These are phyloP conservation scores for Leccinum incarnatum DNA, from an alignment of 768 basidiomycete species.

Conservation along the genomic window DNA sequence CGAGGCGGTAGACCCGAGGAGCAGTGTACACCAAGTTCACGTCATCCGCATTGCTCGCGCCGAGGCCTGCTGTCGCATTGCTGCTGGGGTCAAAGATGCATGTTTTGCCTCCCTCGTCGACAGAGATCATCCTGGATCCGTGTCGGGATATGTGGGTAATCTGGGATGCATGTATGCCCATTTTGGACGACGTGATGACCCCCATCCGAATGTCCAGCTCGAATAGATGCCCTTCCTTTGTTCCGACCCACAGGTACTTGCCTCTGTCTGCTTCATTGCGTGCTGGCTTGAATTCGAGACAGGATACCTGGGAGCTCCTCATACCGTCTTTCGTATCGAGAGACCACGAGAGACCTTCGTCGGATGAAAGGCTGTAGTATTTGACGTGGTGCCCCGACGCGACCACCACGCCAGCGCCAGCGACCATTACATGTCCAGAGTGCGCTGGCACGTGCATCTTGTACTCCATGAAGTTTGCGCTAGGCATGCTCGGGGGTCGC, in stretches of 20 bases:
- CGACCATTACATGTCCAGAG: slow-evolving; percentile 50
- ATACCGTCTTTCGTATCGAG: slow-evolving; percentile 63
- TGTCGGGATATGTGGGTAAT: slow-evolving; percentile 76
- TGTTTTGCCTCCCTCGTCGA: slow-evolving; percentile 85
- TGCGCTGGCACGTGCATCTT: slow-evolving; percentile 56
- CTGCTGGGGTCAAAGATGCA: slow-evolving; percentile 62
- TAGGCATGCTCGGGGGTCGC: slow-evolving; percentile 37
- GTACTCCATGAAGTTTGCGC: slow-evolving; percentile 38
- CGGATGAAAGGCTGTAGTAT: slow-evolving; percentile 55
- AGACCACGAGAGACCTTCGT: slow-evolving; percentile 43
- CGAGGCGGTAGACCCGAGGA: slow-evolving; percentile 62
- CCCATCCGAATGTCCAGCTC: slow-evolving; percentile 77
- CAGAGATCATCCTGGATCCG: slow-evolving; percentile 65
- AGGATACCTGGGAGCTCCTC: slow-evolving; percentile 71
- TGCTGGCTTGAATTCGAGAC: slow-evolving; percentile 73
- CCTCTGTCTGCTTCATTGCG: slow-evolving; percentile 48
- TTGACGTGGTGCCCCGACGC: slow-evolving; percentile 57
- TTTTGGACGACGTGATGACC: slow-evolving; percentile 52
- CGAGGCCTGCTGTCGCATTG: slow-evolving; percentile 12
- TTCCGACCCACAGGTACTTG: slow-evolving; percentile 77
- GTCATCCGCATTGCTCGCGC: slow-evolving; percentile 34
- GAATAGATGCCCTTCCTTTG: slow-evolving; percentile 83
- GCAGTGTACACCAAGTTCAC: slow-evolving; percentile 45
- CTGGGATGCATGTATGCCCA: slow-evolving; percentile 60
- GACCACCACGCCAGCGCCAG: slow-evolving; percentile 59